Evolutionary conservation across 73 alveolate species (phyloP), one percentile per base, ranked within the genome.

Genomic region (Durusdinium trenchii): DNA sequence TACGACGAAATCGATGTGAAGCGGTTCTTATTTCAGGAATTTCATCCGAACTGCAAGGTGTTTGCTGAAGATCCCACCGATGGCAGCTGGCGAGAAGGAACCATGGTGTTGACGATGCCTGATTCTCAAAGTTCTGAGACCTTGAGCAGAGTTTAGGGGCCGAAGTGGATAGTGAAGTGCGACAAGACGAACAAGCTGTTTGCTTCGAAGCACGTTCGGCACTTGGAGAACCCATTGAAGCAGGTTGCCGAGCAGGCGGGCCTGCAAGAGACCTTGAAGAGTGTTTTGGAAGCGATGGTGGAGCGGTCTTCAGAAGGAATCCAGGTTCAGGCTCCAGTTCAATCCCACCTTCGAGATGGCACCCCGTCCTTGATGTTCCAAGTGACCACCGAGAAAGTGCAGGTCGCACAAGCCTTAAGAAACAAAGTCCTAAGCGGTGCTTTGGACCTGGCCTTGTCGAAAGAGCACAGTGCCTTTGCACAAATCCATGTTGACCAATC

Each of bases 1-100:
- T 71, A 71, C n/a, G 94, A 85, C 23, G 94, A 51, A 38, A 57
- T 54, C 50, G 94, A 85, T 36, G 94, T 85, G n/a, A n/a, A n/a
- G n/a, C n/a, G 28, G 20, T 78, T 78, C 30, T 30, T 78, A 43
- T 26, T 45, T 57, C 16, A 38, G 4, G 89, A 78, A 42, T 78
- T 78, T 43, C 36, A 78, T 40, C 43, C 4, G 1, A 62, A 62
- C 9, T 23, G n/a, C 28, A 43, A 23, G 42, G 89, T 78, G 36
- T 14, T 5, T 78, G 89, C 64, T 3, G 20, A 26, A 4, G 62
- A 78, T 43, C 64, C 45, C 38, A 78, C 20, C 20, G 87, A 45
- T 5, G 62, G 45, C 36, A 12, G 38, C 6, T 76, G 87, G 87
- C 61, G 61, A 20, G 20, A 10, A 54, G 67, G 10, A 54, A 10